Conservation (phyloP, 2,329 filamentous ascomycete genomes). For the Ustulina deusta region DNA sequence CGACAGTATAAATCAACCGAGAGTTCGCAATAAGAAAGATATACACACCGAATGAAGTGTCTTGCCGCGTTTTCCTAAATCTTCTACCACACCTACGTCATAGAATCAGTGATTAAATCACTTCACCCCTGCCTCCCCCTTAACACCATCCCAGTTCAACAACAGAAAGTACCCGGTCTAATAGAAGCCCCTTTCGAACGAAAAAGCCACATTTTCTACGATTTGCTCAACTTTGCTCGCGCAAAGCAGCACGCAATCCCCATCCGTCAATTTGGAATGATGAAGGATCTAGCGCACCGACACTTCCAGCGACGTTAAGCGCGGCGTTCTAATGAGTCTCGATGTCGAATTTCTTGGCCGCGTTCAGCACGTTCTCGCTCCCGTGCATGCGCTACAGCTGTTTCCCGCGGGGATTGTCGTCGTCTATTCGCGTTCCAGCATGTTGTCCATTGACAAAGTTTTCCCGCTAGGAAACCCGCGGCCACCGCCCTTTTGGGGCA, state of each 20-base stretch:
- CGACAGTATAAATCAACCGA: no score
- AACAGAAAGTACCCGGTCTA: slow-evolving; percentile 40
- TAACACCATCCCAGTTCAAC: slow-evolving; percentile 44
- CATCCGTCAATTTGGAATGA: slow-evolving; percentile 48
- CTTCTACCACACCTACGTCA: no score
- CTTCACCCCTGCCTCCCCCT: slow-evolving; percentile 35
- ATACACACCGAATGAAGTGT: no score
- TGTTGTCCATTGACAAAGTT: no score
- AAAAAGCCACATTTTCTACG: slow-evolving; percentile 46
- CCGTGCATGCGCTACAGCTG: no score
- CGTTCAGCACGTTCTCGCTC: no score
- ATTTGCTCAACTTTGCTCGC: slow-evolving; percentile 52
- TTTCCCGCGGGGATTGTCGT: no score
- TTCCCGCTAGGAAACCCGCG: no score
- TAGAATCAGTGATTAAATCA: slow-evolving; percentile 22
- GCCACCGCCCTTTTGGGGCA: no score
- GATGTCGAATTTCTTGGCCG: slow-evolving; percentile 50
- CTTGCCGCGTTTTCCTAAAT: no score
- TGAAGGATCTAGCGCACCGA: slow-evolving; percentile 53
- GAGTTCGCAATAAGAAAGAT: no score
- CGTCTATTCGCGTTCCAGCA: no score
- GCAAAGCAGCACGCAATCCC: slow-evolving; percentile 52
- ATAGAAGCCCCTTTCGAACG: slow-evolving; percentile 51
- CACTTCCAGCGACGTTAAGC: slow-evolving; percentile 51
- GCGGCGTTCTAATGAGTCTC: slow-evolving; percentile 44